Conservation (phyloP, 441 rosid genomes). For the Eutrema salsugineum region DNA sequence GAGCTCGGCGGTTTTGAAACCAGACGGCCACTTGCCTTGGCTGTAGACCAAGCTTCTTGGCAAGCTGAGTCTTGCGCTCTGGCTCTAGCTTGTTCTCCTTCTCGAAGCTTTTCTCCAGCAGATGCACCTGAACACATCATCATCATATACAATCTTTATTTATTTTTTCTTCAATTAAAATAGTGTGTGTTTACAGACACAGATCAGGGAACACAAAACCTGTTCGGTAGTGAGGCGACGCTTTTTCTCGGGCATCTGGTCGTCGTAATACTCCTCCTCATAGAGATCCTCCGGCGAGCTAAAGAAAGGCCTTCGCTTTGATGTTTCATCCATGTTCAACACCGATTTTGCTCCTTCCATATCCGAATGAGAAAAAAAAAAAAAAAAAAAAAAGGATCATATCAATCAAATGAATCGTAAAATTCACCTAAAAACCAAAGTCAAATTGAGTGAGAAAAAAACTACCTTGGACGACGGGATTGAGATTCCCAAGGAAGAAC, state of each 20-base stretch:
- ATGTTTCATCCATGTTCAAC: slow-evolving; percentile 60
- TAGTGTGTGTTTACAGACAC: too few relatives aligned
- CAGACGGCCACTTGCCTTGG: slow-evolving; percentile 81
- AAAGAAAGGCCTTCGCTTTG: slow-evolving; percentile 73
- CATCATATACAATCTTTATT: neutral
- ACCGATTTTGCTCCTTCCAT: slow-evolving; percentile 50
- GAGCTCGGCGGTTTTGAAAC: slow-evolving; percentile 81
- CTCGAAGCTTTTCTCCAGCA: slow-evolving; percentile 82
- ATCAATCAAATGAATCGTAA: too few relatives aligned
- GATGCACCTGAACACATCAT: slow-evolving; percentile 48
- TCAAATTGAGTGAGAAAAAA: too few relatives aligned
- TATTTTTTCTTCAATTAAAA: too few relatives aligned
- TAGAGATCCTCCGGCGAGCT: slow-evolving; percentile 64
- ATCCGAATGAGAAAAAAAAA: neutral
- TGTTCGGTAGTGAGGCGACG: slow-evolving; percentile 86
- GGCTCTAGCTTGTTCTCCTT: slow-evolving; percentile 83
- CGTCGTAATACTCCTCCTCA: slow-evolving; percentile 81
- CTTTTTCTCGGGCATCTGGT: slow-evolving; percentile 78
- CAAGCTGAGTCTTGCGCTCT: slow-evolving; percentile 64
- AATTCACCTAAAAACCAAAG: too few relatives aligned
- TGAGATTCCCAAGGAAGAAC: slow-evolving; percentile 58
- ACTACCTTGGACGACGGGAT: slow-evolving; percentile 49
- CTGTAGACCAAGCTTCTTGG: slow-evolving; percentile 74
- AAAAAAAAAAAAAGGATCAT: too few relatives aligned
- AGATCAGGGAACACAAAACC: slow-evolving; percentile 36